phyloP scores from a whole-genome alignment of 2,329 filamentous ascomycete genomes.

The Calonectria crousiana region DNA sequence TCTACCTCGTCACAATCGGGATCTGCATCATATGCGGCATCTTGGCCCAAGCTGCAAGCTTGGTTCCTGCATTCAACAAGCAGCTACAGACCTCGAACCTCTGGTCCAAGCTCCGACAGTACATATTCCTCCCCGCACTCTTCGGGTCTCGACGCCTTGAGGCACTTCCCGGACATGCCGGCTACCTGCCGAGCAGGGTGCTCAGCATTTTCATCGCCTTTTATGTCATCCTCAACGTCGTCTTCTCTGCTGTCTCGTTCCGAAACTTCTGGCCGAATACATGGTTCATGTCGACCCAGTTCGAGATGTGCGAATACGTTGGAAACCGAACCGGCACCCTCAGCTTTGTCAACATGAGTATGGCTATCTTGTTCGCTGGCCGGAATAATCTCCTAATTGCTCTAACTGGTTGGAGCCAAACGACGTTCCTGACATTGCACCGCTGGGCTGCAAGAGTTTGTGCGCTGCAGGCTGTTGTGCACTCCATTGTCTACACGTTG shows the following conservation, averaged over 20 bases:
- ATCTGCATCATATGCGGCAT: not conserved
- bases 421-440: constrained; percentile 61
- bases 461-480: constrained; percentile 57
- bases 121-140: not conserved
- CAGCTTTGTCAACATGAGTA: constrained; percentile 52
- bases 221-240: constrained; percentile 52
- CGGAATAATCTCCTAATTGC: constrained; percentile 61
- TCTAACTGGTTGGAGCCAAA: constrained; percentile 60
- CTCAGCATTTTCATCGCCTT: constrained; percentile 53
- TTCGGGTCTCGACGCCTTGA: constrained; percentile 41
- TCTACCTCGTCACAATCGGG: not conserved
- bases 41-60: not conserved
- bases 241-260: constrained; percentile 49
- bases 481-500: constrained; percentile 47
- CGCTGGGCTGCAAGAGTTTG: constrained; percentile 61
- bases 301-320: constrained; percentile 51
- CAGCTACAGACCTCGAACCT: not conserved
- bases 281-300: constrained; percentile 41
- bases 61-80: not conserved
- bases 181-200: not conserved
- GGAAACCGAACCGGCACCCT: constrained; percentile 55
- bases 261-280: constrained; percentile 39
- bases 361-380: constrained; percentile 56
- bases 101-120: constrained; percentile 1
- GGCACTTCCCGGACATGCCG: not conserved